A percentile compares a stretch with the other conserved stretches of the same genome.
These are phyloP conservation scores for Peribolospora kevripleyi DNA, from an alignment of 768 basidiomycete species.

Conservation along the genomic window DNA sequence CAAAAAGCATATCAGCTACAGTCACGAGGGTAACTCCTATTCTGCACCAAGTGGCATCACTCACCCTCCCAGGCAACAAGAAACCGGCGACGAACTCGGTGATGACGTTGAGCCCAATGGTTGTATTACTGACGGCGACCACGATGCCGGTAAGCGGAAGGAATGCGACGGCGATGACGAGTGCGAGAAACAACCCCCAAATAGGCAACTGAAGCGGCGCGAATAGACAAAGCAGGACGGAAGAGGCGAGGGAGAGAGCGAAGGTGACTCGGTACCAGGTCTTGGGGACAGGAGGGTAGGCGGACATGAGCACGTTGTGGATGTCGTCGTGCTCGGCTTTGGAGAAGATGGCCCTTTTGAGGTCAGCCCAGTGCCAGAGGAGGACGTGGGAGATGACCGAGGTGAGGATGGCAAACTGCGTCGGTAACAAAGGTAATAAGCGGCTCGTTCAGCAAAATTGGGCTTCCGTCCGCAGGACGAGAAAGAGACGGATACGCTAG, in stretches of 20 bases:
- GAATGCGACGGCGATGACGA: constrained; percentile 13
- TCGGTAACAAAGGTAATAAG: not conserved
- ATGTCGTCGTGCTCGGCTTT: constrained; percentile 3
- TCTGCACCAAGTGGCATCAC: not conserved
- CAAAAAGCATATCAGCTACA: not conserved
- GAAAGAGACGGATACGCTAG: no score
- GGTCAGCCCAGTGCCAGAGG: constrained; percentile 14
- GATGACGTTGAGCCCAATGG: constrained; percentile 16
- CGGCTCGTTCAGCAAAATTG: no score
- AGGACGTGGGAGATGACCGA: constrained; percentile 11
- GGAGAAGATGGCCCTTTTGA: constrained; percentile 7
- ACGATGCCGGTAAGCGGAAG: constrained; percentile 8
- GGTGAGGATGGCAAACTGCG: constrained; percentile 14
- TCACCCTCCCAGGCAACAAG: constrained; percentile 11
- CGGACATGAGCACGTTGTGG: constrained; percentile 10
- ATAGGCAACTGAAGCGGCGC: constrained; percentile 15
- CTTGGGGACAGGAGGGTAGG: constrained; percentile 6
- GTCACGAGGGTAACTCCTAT: not conserved
- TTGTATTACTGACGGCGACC: constrained; percentile 1
- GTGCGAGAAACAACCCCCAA: constrained; percentile 14
- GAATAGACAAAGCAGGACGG: constrained; percentile 6
- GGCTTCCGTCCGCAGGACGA: no score
- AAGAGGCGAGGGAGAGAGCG: constrained; percentile 5
- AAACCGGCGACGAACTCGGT: constrained; percentile 17
- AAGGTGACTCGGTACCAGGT: constrained; percentile 9